A percentile compares a stretch with the other conserved stretches of the same genome.
phyloP scores from a whole-genome alignment of 768 basidiomycete genomes.

The Gelatoporia subvermispora region DNA sequence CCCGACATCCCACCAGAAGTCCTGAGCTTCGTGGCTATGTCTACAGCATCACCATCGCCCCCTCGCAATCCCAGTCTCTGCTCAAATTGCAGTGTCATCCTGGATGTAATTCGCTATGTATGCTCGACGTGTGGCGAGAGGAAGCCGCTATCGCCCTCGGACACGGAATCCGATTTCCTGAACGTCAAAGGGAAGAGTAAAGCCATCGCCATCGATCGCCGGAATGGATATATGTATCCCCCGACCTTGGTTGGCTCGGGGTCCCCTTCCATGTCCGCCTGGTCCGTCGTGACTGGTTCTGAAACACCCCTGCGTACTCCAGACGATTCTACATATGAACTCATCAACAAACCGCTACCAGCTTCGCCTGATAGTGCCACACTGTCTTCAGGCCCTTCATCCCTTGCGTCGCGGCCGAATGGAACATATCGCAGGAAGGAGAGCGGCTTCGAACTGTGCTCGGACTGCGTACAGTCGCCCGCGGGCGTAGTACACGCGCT shows the following conservation, averaged over 20 bases:
- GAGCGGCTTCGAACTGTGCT: conserved; percentile 82
- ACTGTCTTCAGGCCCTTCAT: neutral
- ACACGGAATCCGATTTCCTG: conserved; percentile 16
- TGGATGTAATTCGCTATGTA: conserved; percentile 86
- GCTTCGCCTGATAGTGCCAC: neutral
- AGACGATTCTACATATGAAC: neutral
- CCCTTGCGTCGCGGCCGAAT: conserved; percentile 1
- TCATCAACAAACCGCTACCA: neutral
- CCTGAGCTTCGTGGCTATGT: conserved; percentile 37
- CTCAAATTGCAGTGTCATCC: conserved; percentile 68
- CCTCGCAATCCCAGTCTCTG: conserved; percentile 70
- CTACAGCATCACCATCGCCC: conserved; percentile 54
- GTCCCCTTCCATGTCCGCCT: neutral
- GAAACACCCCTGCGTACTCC: neutral
- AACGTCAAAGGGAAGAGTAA: conserved; percentile 48
- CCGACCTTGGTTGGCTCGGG: neutral
- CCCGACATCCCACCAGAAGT: conserved; percentile 46
- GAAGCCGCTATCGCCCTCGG: conserved; percentile 30
- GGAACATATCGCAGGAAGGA: conserved; percentile 5
- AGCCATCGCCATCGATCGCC: conserved; percentile 22
- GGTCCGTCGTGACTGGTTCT: conserved; percentile 1
- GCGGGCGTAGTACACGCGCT: conserved; percentile 78
- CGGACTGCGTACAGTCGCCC: conserved; percentile 62
- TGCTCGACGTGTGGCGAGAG: conserved; percentile 87
- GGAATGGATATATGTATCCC: conserved; percentile 7